phyloP scores from a whole-genome alignment of 1,284 basidiomycete species.

The Cerrena zonata region DNA sequence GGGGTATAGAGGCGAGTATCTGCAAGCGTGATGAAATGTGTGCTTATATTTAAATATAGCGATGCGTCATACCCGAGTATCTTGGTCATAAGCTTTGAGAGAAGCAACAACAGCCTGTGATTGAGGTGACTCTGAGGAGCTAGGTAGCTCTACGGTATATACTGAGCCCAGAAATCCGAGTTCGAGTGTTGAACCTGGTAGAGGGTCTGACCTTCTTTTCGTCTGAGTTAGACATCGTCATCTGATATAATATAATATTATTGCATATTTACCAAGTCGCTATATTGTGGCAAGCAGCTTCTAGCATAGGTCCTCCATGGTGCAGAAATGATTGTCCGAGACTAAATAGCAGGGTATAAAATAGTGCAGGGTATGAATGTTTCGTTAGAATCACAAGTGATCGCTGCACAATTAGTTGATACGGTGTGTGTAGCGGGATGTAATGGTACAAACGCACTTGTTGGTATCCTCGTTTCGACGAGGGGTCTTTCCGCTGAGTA shows the following conservation, averaged over 20 bases:
- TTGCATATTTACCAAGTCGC: slow-evolving; percentile 82
- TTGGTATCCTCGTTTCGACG: slow-evolving; percentile 77
- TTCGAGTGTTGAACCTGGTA: slow-evolving; percentile 58
- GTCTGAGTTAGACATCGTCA: slow-evolving; percentile 11
- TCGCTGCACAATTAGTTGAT: slow-evolving; percentile 47
- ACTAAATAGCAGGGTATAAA: slow-evolving; percentile 60
- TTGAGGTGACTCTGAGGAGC: slow-evolving; percentile 67
- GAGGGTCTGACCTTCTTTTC: slow-evolving; percentile 69
- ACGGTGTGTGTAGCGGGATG: slow-evolving; percentile 1
- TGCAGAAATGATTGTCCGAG: slow-evolving; percentile 75
- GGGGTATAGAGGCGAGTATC: slow-evolving; percentile 75
- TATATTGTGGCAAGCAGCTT: slow-evolving; percentile 81
- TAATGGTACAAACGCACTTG: slow-evolving; percentile 49
- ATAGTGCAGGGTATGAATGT: slow-evolving; percentile 80
- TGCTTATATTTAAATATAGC: too few relatives aligned
- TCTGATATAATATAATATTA: too few relatives aligned
- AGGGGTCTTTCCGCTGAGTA: slow-evolving; percentile 63
- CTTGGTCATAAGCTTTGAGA: slow-evolving; percentile 13
- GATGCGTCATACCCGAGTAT: slow-evolving; percentile 19
- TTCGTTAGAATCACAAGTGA: slow-evolving; percentile 84
- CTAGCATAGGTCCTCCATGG: slow-evolving; percentile 76
- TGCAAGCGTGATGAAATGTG: too few relatives aligned
- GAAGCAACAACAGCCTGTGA: slow-evolving; percentile 30
- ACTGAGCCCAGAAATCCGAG: slow-evolving; percentile 78
- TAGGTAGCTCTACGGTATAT: slow-evolving; percentile 68